Evolutionary conservation across 306 rosid species (phyloP), one percentile per base, ranked within the genome.

Genomic region (Amphicarpaea edgeworthii): DNA sequence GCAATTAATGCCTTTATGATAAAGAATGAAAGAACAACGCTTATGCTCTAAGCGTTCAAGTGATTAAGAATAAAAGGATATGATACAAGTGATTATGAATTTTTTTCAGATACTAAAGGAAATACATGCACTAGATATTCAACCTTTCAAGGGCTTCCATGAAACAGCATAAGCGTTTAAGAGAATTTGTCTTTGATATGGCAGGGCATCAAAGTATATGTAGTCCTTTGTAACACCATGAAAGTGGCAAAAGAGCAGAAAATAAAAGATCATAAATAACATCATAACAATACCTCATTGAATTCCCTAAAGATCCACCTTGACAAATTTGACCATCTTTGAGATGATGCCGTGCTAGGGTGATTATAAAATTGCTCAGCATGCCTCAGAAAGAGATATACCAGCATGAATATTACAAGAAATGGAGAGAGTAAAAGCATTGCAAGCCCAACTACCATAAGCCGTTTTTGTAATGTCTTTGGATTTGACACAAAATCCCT

Each of bases 361-460:
- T 95, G 97, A 59, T 95, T 89, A 83, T 92, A 95, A 70, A 95
- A 88, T 58, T 90, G 99, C 47, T 95, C 99, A 20, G 99, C 99
- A 65, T 95, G 97, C 88, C 97, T 88, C 78, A 95, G 82, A 86
- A 95, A 95, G 85, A 92, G 96, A 84, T 85, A 90, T 66, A 89
- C 97, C 79, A 95, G 83, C 99, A 95, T 90, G 88, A 95, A 95
- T 73, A 95, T 95, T 86, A 88, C 93, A 79, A 95, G 90, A 89
- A 95, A 95, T 30, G 99, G 99, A 8, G 99, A 95, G 64, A 95
- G 93, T 37, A 95, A 87, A 77, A 92, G 96, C 99, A 95, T 89
- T 51, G 70, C 89, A 40, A 92, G 66, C 73, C 97, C 99, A 59
- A 95, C 97, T 40, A 89, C 85, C 96, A 76, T 87, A 49, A 95